Percentiles rank a stretch among this genome's conserved stretches.
Conservation (phyloP, 345 rosid genomes). For the Eutrema japonicum region DNA sequence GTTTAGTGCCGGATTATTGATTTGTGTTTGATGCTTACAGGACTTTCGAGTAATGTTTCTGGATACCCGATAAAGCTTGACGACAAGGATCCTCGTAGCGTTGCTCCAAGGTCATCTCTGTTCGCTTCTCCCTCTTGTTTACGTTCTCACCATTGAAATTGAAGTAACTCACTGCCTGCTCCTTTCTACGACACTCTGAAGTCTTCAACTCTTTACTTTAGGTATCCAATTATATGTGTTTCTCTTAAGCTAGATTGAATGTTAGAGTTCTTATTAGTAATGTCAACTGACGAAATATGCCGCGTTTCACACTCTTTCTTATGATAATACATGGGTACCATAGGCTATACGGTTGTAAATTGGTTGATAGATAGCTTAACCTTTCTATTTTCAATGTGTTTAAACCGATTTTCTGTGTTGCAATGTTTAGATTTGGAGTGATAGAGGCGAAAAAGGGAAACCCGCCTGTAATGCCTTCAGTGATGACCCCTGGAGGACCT, state of each 20-base stretch:
- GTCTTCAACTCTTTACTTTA: background rate
- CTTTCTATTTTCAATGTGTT: constrained; percentile 8
- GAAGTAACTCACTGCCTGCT: constrained; percentile 18
- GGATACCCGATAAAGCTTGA: constrained; percentile 48
- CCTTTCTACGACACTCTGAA: background rate
- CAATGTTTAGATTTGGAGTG: constrained; percentile 49
- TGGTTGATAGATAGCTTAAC: constrained; percentile 8
- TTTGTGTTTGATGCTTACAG: constrained; percentile 48
- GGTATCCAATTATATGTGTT: background rate
- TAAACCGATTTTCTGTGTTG: constrained; percentile 10
- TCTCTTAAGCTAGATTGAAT: constrained; percentile 6
- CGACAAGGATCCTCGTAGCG: constrained; percentile 42
- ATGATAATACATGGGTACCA: background rate
- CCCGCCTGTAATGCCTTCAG: constrained; percentile 89
- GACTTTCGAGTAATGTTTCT: constrained; percentile 53
- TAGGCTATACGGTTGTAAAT: background rate
- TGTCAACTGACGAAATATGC: background rate
- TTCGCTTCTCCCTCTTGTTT: constrained; percentile 12
- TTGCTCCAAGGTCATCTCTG: constrained; percentile 54
- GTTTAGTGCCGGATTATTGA: background rate
- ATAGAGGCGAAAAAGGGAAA: constrained; percentile 67
- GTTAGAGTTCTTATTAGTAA: background rate
- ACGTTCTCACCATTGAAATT: background rate
- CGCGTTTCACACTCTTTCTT: background rate
- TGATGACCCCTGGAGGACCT: constrained; percentile 89